Evolutionary conservation across 148 eudicot genomes (phyloP), one percentile per base, ranked within the genome.

Genomic region (Vaccinium corymbosum): DNA sequence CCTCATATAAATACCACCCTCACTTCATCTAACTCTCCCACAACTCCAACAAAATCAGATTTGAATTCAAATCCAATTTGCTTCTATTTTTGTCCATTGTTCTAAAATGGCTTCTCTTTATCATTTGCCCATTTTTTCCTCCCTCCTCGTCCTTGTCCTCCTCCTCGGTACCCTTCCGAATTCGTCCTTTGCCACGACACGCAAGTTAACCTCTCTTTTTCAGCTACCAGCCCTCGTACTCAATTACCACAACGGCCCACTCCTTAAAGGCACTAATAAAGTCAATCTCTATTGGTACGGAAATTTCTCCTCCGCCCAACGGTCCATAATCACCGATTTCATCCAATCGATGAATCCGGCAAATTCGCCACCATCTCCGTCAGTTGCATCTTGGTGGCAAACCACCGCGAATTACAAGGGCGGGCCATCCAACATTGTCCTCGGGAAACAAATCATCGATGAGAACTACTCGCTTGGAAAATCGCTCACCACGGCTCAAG

Each of bases 221-320:
- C 27, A 80, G 66, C 78, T 74, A 66, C 88, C 78, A 22, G 88
- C 90, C 6, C 72, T 89, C 7, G 6, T 83, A 0, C 80, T 91
- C 19, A 80, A 87, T 12, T 88, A 91, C 85, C 93, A 91, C 84
- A 85, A 91, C 52, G 93, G 93, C 9, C 62, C 81, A 1, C 89
- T 91, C 0, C 83, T 91, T 1, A 89, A 88, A 82, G 93, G 93
- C 77, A 74, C 76, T 35, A 1, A 85, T 20, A 86, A 88, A n/a
- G 75, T 89, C 17, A 88, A 89, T 53, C 88, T 91, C 83, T 74
- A 89, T 14, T 91, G 93, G 93, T 91, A 91, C 83, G 93, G 93
- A 14, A 88, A 83, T 19, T 91, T 91, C 84, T 80, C 90, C 8
- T 87, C 93, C 0, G 3, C n/a, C 72, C 92, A 91, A 46, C 84